Conservation (phyloP, 2,329 filamentous ascomycete species). For the Chaetomium sp. region DNA sequence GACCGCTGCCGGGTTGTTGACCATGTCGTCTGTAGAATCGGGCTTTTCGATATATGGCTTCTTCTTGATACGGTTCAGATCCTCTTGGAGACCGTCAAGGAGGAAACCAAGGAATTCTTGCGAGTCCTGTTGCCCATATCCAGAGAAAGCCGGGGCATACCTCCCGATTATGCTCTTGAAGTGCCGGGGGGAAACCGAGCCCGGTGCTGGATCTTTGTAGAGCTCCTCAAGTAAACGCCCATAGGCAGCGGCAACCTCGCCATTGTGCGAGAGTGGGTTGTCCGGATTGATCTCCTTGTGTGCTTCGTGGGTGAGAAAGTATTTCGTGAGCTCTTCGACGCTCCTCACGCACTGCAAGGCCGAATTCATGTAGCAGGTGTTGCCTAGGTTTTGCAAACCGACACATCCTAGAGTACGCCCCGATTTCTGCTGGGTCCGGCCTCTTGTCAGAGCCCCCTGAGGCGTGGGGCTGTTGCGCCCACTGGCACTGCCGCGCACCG, state of each 20-base stretch:
- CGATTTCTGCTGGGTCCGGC: conserved; percentile 68
- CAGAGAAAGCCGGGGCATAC: conserved; percentile 83
- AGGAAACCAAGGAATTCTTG: conserved; percentile 96
- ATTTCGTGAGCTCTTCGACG: conserved; percentile 89
- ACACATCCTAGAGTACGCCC: conserved; percentile 75
- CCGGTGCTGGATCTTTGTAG: conserved; percentile 67
- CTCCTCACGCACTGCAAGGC: conserved; percentile 92
- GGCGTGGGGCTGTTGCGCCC: conserved; percentile 69
- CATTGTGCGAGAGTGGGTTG: conserved; percentile 84
- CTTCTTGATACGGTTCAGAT: conserved; percentile 88
- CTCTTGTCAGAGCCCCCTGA: conserved; percentile 66
- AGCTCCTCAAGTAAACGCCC: conserved; percentile 74
- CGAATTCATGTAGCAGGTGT: conserved; percentile 99
- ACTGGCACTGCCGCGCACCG: conserved; percentile 54
- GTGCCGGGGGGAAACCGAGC: conserved; percentile 73
- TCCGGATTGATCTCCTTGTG: conserved; percentile 78
- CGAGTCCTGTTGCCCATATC: conserved; percentile 94
- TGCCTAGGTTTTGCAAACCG: conserved; percentile 87
- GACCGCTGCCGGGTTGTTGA: conserved; percentile 78
- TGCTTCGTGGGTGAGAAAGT: conserved; percentile 78
- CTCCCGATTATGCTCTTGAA: conserved; percentile 84
- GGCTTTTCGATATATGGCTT: conserved; percentile 98
- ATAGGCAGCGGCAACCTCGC: conserved; percentile 84
- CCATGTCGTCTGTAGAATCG: conserved; percentile 95
- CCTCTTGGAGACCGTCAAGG: conserved; percentile 91